phyloP scores from a whole-genome alignment of 257 asterid genomes.

The Rubia yunnanensis region DNA sequence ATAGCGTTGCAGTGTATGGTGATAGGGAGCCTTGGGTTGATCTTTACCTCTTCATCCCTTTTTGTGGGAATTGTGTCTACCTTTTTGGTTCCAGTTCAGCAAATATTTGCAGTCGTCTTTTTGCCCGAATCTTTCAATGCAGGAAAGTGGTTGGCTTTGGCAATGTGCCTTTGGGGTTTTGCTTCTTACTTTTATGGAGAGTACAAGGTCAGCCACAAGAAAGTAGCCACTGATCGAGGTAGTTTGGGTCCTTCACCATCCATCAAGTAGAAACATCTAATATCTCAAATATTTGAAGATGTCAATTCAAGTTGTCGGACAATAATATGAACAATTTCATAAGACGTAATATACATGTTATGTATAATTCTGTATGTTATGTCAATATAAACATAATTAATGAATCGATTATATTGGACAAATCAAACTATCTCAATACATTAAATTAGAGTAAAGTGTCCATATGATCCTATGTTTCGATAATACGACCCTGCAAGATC shows the following conservation, averaged over 20 bases:
- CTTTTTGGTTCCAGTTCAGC: slow-evolving; percentile 27
- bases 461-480: too few relatives aligned
- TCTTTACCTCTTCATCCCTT: slow-evolving; percentile 25
- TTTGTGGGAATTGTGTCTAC: slow-evolving; percentile 23
- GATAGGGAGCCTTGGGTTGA: slow-evolving; percentile 20
- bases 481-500: too few relatives aligned
- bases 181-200: slow-evolving; percentile 34
- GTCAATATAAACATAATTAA: too few relatives aligned
- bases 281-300: too few relatives aligned
- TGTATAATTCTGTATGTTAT: too few relatives aligned
- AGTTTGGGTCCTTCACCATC: neutral
- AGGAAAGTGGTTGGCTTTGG: slow-evolving; percentile 27
- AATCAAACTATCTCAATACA: too few relatives aligned
- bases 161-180: slow-evolving; percentile 29
- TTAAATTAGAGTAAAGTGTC: too few relatives aligned
- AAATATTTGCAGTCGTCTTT: slow-evolving; percentile 22
- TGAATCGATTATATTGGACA: too few relatives aligned
- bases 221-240: neutral
- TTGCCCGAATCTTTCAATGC: slow-evolving; percentile 27
- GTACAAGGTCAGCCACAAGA: slow-evolving; percentile 9
- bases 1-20: slow-evolving; percentile 20
- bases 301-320: too few relatives aligned
- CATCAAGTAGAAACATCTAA: neutral
- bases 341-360: too few relatives aligned
- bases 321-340: too few relatives aligned